Evolutionary conservation across 2,329 filamentous ascomycete species (phyloP).

Genomic region (Exophiala phaeomuriformis): DNA sequence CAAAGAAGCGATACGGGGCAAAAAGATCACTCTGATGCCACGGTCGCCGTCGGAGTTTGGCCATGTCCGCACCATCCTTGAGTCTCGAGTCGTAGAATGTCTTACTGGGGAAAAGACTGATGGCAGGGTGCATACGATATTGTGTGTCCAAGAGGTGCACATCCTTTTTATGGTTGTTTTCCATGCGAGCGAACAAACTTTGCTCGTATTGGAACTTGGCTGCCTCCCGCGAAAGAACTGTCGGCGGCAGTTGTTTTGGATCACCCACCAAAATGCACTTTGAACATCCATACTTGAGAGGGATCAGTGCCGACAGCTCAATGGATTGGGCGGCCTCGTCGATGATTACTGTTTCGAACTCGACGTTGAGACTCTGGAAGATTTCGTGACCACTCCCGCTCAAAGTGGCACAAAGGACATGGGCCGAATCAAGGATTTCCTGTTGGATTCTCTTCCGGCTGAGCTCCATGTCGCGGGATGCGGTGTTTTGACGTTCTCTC

Average conservation of each 20-base stretch:
- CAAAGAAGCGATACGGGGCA: constrained; percentile 93
- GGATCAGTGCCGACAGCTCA: constrained; percentile 90
- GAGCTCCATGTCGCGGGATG: constrained; percentile 76
- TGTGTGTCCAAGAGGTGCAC: constrained; percentile 95
- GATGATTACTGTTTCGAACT: constrained; percentile 97
- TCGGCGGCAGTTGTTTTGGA: constrained; percentile 93
- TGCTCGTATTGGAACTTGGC: constrained; percentile 93
- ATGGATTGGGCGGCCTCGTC: constrained; percentile 98
- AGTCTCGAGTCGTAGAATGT: constrained; percentile 89
- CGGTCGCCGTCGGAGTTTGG: constrained; percentile 61
- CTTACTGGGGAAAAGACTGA: constrained; percentile 80
- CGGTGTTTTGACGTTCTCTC: constrained; percentile 76
- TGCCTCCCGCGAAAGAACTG: constrained; percentile 88
- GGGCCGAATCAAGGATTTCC: constrained; percentile 79
- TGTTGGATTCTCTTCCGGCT: constrained; percentile 79
- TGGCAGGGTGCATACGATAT: constrained; percentile 98
- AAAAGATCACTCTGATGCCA: constrained; percentile 82
- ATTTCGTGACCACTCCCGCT: constrained; percentile 96
- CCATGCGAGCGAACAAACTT: constrained; percentile 97
- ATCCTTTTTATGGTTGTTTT: constrained; percentile 77
- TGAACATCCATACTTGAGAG: constrained; percentile 91
- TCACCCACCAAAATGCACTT: constrained; percentile 97
- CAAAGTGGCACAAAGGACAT: constrained; percentile 90
- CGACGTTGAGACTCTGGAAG: constrained; percentile 87
- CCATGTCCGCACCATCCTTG: constrained; percentile 79